A percentile compares a stretch with the other conserved stretches of the same genome.
Conservation (phyloP, 2,329 filamentous ascomycete genomes). For the Fusarium napiforme region DNA sequence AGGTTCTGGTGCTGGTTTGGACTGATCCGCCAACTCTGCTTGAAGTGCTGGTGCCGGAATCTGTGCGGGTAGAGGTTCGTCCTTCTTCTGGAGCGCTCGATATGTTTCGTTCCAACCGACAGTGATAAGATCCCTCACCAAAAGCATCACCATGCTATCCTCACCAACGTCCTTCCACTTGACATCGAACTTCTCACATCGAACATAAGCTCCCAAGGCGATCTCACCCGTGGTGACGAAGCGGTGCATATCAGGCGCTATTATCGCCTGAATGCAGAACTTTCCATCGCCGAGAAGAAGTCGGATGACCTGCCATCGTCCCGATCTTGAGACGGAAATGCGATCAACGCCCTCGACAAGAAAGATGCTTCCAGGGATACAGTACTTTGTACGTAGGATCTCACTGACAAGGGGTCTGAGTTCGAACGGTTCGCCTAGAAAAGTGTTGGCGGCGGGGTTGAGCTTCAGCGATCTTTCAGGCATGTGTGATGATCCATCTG, state of each 20-base stretch:
- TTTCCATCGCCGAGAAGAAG: constrained; percentile 64
- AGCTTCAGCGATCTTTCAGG: constrained; percentile 31
- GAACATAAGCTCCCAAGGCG: constrained; percentile 60
- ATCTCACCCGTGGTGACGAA: constrained; percentile 60
- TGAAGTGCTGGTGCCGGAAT: not conserved
- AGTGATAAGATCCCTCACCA: constrained; percentile 57
- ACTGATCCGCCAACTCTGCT: not conserved
- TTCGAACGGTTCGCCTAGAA: constrained; percentile 41
- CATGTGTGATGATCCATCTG: constrained; percentile 41
- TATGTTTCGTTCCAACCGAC: constrained; percentile 62
- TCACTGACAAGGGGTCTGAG: constrained; percentile 58
- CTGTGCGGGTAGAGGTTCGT: not conserved
- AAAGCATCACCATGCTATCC: constrained; percentile 55
- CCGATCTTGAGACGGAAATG: constrained; percentile 49
- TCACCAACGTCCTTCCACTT: constrained; percentile 39
- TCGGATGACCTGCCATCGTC: constrained; percentile 57
- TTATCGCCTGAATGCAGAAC: constrained; percentile 64
- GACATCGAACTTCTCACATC: constrained; percentile 55
- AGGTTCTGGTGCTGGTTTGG: not conserved
- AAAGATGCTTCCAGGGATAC: constrained; percentile 60
- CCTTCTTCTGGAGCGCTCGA: constrained; percentile 33
- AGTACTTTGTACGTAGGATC: constrained; percentile 61
- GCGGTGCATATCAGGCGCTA: constrained; percentile 58
- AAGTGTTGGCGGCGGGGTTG: constrained; percentile 45
- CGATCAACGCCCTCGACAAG: constrained; percentile 60